Evolutionary conservation across 1,139 yeast species (phyloP).

Genomic region (Pneumocystis carinii): DNA sequence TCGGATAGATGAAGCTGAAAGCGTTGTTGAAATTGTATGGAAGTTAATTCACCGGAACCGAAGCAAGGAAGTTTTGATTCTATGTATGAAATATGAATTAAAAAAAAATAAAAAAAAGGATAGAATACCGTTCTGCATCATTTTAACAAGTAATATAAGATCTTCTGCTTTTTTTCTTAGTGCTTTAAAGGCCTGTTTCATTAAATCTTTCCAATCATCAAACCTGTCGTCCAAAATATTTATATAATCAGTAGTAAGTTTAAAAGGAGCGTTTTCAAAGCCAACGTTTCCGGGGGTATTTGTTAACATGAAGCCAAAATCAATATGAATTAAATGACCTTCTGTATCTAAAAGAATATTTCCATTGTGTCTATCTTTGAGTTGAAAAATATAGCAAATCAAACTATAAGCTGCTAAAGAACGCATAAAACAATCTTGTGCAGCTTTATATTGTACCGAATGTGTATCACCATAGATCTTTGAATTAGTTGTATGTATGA

Average conservation of each 20-base stretch:
- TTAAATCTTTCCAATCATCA: slow-evolving; percentile 40
- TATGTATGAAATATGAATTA: not conserved
- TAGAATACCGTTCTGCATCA: slow-evolving; percentile 51
- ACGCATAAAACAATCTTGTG: slow-evolving; percentile 68
- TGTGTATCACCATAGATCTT: slow-evolving; percentile 34
- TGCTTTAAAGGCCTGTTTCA: slow-evolving; percentile 59
- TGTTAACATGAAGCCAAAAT: slow-evolving; percentile 81
- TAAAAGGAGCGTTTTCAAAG: slow-evolving; percentile 94
- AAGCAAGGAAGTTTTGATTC: slow-evolving; percentile 86
- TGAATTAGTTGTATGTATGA: not conserved
- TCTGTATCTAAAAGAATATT: slow-evolving; percentile 86
- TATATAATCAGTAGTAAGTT: slow-evolving; percentile 71
- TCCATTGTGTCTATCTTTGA: slow-evolving; percentile 93
- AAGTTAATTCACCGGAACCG: slow-evolving; percentile 70
- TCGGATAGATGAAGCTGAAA: slow-evolving; percentile 64
- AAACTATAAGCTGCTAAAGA: slow-evolving; percentile 83
- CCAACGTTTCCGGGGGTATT: slow-evolving; percentile 95
- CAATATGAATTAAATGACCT: slow-evolving; percentile 91
- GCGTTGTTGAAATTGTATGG: slow-evolving; percentile 61
- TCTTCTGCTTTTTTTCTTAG: slow-evolving; percentile 59
- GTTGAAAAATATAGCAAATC: slow-evolving; percentile 74
- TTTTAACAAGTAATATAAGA: slow-evolving; percentile 63
- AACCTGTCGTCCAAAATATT: slow-evolving; percentile 63
- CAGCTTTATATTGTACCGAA: slow-evolving; percentile 41
- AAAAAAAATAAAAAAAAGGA: not conserved